Percentiles rank a stretch among this genome's conserved stretches.
Evolutionary conservation across 2,329 filamentous ascomycete species (phyloP).

Genomic region (Mycosphaerelloides madeirae): DNA sequence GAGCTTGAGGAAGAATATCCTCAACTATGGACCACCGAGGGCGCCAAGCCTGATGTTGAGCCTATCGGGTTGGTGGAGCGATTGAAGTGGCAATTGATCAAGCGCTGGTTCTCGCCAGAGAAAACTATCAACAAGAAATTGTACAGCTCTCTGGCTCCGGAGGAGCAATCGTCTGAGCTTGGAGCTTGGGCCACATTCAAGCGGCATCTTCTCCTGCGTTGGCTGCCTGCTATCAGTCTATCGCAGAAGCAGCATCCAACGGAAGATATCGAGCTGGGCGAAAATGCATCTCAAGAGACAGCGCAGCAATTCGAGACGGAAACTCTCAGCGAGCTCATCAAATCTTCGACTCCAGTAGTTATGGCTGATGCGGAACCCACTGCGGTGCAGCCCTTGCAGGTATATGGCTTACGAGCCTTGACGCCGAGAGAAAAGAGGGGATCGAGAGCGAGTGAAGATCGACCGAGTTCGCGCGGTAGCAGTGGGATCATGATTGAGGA

Average conservation of each 20-base stretch:
- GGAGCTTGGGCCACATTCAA: conserved; percentile 38
- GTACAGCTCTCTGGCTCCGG: conserved; percentile 26
- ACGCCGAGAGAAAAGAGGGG: conserved; percentile 3
- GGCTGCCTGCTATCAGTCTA: conserved; percentile 35
- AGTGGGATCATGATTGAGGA: conserved; percentile 41
- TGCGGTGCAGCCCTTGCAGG: conserved; percentile 10
- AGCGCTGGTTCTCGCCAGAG: conserved; percentile 42
- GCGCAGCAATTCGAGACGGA: conserved; percentile 20
- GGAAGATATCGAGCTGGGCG: conserved; percentile 9
- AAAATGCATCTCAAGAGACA: conserved; percentile 6
- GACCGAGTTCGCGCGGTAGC: conserved; percentile 30
- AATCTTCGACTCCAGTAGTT: conserved; percentile 33
- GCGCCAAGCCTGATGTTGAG: conserved; percentile 40
- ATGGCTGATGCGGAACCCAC: conserved; percentile 35
- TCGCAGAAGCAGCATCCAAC: neutral
- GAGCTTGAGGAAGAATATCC: conserved; percentile 45
- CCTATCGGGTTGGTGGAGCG: conserved; percentile 36
- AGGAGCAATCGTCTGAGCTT: conserved; percentile 35
- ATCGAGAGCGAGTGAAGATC: conserved; percentile 27
- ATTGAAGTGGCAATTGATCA: conserved; percentile 47
- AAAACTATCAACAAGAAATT: conserved; percentile 35
- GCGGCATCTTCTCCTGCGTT: conserved; percentile 36
- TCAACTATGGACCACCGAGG: conserved; percentile 45
- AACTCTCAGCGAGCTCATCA: conserved; percentile 33
- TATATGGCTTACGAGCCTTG: conserved; percentile 13